Evolutionary conservation across 2,329 filamentous ascomycete genomes (phyloP).

Genomic region (Trichoderma breve): DNA sequence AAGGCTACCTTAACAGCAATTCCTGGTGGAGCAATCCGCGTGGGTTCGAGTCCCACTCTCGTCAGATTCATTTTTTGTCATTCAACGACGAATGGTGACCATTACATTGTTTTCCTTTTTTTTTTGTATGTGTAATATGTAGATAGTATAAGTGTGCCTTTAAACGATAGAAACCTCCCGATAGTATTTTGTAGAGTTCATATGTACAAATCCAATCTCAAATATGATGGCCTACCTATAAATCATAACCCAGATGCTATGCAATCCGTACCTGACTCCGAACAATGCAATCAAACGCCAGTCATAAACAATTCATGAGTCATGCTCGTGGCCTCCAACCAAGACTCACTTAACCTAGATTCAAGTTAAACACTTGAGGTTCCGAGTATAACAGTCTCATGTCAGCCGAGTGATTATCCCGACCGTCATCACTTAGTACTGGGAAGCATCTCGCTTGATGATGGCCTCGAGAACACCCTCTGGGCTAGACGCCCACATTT

Average conservation of each 20-base stretch:
- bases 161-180: neutral
- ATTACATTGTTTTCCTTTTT: neutral
- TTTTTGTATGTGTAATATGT: neutral
- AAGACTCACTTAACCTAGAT: neutral
- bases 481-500: slow-evolving; percentile 7
- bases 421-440: neutral
- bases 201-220: neutral
- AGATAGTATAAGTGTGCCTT: too few relatives aligned
- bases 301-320: neutral
- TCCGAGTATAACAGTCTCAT: neutral
- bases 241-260: neutral
- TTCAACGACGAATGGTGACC: neutral
- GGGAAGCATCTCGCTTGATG: neutral
- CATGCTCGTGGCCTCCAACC: neutral
- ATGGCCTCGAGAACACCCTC: neutral
- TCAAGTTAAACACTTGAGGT: neutral
- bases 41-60: slow-evolving; percentile 25
- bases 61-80: slow-evolving; percentile 11
- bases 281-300: neutral
- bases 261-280: neutral
- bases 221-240: neutral
- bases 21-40: slow-evolving; percentile 23
- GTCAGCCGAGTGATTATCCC: neutral
- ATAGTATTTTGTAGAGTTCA: neutral
- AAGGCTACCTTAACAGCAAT: slow-evolving; percentile 23